Evolutionary conservation across 1,139 yeast genomes (phyloP), one percentile per base, ranked within the genome.

Genomic region (Wickerhamomyces sp.): DNA sequence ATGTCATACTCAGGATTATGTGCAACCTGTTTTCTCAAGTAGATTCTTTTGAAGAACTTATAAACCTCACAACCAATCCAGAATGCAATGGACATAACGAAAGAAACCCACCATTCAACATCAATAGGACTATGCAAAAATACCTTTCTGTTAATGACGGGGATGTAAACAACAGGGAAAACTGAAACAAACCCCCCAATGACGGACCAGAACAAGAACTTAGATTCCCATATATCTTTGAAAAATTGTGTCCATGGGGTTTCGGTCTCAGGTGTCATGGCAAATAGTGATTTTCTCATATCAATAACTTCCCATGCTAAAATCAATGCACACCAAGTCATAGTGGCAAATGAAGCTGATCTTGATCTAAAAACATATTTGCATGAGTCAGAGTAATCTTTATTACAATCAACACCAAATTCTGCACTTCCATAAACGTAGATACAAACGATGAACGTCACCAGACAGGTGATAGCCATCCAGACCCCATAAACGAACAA

Each of bases 301-400:
- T 88, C 94, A 48, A 88, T 75, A 59, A 91, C 90, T 66, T 89
- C 96, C 95, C 95, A 89, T 2, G 96, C 96, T 47, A 88, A 71
- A 30, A 90, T 66, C 51, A 90, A 75, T 5, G 95, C 85, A 68
- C 94, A 79, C 96, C 96, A 90, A 1, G 96, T 89, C 84, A 90
- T 83, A 7, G 83, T 80, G 4, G 86, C 88, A 68, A 90, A 90
- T 0, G 94, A 76, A 5, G 87, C 79, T 2, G 96, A 80, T 62
- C 97, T 79, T 4, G 93, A 91, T 58, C 79, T 72, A 69, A 83
- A 88, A 7, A 90, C 96, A 53, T 74, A 68, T 41, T 68, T 61
- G 67, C 96, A 90, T 1, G 67, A 42, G 4, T 65, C 72, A 45
- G 64, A 65, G 52, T 66, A 71, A 10, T 62, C 58, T 39, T 68